Base-by-base conservation (phyloP, 192 early-diverging fungal genomes). In the Gonapodya prolifera region DNA sequence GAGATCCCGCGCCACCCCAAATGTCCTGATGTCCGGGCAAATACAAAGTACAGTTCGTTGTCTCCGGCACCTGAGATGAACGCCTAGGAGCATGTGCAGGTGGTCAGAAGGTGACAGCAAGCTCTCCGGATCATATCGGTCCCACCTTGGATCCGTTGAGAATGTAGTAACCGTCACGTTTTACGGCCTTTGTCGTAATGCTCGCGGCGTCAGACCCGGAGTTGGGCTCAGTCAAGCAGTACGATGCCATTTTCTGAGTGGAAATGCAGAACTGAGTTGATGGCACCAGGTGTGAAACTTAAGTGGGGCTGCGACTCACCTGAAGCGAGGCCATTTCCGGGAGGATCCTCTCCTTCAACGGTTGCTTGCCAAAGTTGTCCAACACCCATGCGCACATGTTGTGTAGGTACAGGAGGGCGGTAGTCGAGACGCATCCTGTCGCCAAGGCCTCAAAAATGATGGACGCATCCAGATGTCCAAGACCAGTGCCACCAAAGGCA, bases 191-290 rank as follows among this genome's bases (percentile, higher is more conserved):
- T 17, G 91, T 92, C 31, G 86, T 79, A 8, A 92, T 83, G 30
- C 83, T 84, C 23, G 82, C 87, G 34, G 91, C 91, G 80, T 92
- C 91, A 2, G 89, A 88, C 16, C 88, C 84, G n/a, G 84, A 79
- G 32, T 75, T 61, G 34, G 84, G 84, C 71, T 85, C 84, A 1
- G 84, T 85, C 34, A 85, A 77, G 70, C 84, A 85, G 75, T 85
- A 85, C 2, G 84, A 85, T 1, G 77, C 83, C 33, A 85, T 33
- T 28, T 78, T 1, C 30, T 1, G 1, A n/a, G n/a, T n/a, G n/a
- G n/a, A n/a, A n/a, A n/a, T n/a, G n/a, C n/a, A n/a, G n/a, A n/a
- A n/a, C n/a, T n/a, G n/a, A n/a, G 33, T n/a, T 1, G 35, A 69
- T 33, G 2, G 32, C 2, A 13, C 35, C 18, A 16, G 36, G 33